These are phyloP conservation scores for Gyromitra esculenta DNA, from an alignment of 2,329 filamentous ascomycete species.

Conservation along the genomic window DNA sequence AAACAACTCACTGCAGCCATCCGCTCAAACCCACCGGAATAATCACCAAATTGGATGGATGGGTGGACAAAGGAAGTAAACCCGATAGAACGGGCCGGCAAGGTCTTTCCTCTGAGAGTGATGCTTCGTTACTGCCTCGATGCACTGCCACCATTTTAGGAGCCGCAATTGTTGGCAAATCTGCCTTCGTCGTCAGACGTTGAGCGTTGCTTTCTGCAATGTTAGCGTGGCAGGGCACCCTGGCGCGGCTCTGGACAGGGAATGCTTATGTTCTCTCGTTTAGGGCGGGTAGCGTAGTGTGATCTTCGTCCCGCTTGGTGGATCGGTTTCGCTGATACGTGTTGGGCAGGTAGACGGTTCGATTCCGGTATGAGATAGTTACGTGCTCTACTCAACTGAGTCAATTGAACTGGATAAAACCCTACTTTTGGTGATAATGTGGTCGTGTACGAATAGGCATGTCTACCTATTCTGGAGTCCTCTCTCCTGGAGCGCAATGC, in stretches of 20 bases:
- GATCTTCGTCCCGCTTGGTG: neutral
- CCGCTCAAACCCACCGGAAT: neutral
- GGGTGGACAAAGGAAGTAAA: neutral
- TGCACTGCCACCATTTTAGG: neutral
- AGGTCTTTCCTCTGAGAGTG: neutral
- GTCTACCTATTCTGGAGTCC: too few species aligned
- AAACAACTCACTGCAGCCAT: constrained; percentile 8
- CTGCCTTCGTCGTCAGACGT: neutral
- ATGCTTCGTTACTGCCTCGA: neutral
- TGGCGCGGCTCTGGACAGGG: constrained; percentile 4
- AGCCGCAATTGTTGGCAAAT: constrained; percentile 9
- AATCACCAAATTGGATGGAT: neutral
- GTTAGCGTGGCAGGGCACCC: neutral
- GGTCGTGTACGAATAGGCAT: too few species aligned
- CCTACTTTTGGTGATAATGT: too few species aligned
- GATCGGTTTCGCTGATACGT: neutral
- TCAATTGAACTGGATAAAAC: neutral
- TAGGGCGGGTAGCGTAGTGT: neutral
- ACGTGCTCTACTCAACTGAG: neutral
- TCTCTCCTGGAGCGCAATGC: neutral
- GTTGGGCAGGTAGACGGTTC: neutral
- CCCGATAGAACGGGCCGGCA: constrained; percentile 17
- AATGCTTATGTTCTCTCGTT: constrained; percentile 10
- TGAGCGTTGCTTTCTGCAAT: neutral
- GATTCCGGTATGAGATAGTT: neutral